Conservation (phyloP, 2,329 filamentous ascomycete species). For the Penicillium vulpinum region DNA sequence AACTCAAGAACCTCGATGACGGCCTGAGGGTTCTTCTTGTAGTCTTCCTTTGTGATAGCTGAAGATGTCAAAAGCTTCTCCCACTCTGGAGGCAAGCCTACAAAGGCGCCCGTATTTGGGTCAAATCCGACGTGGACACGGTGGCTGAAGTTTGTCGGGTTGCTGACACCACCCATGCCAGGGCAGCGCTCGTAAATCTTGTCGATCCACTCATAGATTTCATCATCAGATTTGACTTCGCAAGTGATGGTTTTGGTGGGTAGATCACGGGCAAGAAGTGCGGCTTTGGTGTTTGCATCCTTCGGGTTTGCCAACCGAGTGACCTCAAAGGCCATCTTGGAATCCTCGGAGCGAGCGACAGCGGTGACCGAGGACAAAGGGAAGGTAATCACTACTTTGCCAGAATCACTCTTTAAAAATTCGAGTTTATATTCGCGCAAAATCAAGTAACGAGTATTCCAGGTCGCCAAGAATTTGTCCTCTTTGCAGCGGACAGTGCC, state of each 20-base stretch:
- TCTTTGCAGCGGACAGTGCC: constrained; percentile 67
- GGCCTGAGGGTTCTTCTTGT: constrained; percentile 91
- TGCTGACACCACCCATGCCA: constrained; percentile 96
- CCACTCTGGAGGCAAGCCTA: constrained; percentile 93
- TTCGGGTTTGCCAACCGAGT: constrained; percentile 65
- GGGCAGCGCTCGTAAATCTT: constrained; percentile 96
- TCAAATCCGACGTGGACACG: constrained; percentile 97
- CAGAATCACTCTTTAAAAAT: constrained; percentile 87
- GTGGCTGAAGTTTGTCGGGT: constrained; percentile 97
- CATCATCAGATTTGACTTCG: constrained; percentile 91
- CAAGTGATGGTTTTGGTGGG: constrained; percentile 83
- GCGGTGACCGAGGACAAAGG: constrained; percentile 83
- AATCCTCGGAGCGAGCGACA: constrained; percentile 86
- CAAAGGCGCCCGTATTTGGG: constrained; percentile 90
- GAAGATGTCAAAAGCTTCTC: constrained; percentile 94
- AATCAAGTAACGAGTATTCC: constrained; percentile 88
- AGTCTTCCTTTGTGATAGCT: constrained; percentile 97
- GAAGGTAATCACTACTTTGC: constrained; percentile 84
- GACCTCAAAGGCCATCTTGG: constrained; percentile 91
- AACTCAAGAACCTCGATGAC: constrained; percentile 68
- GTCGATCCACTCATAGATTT: constrained; percentile 98
- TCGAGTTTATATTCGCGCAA: constrained; percentile 90
- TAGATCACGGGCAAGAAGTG: constrained; percentile 75
- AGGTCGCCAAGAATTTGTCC: constrained; percentile 74
- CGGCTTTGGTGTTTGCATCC: constrained; percentile 64